Conservation (phyloP, 2,329 filamentous ascomycete genomes). For the Botrytis elliptica region DNA sequence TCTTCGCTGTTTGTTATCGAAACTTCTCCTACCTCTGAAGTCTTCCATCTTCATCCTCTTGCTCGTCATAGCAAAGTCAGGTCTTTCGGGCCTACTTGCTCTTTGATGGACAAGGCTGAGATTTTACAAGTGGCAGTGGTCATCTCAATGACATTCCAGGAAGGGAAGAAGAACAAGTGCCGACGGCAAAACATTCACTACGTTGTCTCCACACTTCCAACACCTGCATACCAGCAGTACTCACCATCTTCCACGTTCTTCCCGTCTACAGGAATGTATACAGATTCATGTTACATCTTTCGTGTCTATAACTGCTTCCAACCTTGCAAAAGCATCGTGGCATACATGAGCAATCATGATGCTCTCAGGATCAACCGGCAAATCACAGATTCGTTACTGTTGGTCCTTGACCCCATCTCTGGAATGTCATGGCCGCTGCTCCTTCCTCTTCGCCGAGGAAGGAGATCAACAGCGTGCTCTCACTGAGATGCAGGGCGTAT, state of each 20-base stretch:
- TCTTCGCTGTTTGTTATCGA: not conserved
- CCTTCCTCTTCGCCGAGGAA: constrained; percentile 95
- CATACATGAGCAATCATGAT: not conserved
- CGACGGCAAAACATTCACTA: not conserved
- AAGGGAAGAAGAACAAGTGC: not conserved
- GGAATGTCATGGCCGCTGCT: constrained; percentile 95
- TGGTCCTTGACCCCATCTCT: constrained; percentile 64
- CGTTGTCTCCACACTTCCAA: too few species aligned
- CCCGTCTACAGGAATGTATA: not conserved
- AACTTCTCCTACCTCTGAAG: not conserved
- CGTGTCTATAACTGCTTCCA: constrained; percentile 76
- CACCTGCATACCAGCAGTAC: not conserved
- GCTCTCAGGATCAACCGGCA: not conserved
- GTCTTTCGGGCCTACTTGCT: too few species aligned
- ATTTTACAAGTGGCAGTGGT: not conserved
- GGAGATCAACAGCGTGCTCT: constrained; percentile 93
- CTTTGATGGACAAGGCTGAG: not conserved
- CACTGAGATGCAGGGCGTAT: constrained; percentile 97
- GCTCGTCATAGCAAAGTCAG: too few species aligned
- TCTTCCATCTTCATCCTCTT: not conserved
- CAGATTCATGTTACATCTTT: constrained; percentile 52
- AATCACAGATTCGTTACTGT: not conserved
- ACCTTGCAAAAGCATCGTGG: constrained; percentile 98
- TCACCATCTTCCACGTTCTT: not conserved
- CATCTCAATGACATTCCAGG: too few species aligned